Percentiles rank a stretch among this genome's conserved stretches.
These are phyloP conservation scores for Ogataea zsoltii DNA, from an alignment of 805 yeast species.

Conservation along the genomic window DNA sequence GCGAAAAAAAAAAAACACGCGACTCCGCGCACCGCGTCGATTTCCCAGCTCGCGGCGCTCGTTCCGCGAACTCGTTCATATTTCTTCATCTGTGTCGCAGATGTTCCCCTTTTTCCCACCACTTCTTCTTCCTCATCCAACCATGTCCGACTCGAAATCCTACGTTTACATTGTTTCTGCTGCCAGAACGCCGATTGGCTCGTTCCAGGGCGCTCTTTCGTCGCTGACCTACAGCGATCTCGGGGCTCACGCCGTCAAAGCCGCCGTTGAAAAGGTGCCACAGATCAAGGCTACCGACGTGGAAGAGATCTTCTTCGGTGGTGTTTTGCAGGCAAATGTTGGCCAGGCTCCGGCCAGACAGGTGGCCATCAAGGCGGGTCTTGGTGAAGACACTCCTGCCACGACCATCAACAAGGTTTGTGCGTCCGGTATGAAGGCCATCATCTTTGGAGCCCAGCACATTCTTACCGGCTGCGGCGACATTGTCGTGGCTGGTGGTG, in stretches of 20 bases:
- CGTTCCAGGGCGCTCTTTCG: slow-evolving; percentile 83
- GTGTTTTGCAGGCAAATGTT: slow-evolving; percentile 86
- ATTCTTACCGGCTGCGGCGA: slow-evolving; percentile 88
- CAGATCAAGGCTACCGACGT: slow-evolving; percentile 73
- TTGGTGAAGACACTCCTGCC: slow-evolving; percentile 77
- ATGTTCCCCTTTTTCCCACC: neutral
- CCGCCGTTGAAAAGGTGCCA: slow-evolving; percentile 83
- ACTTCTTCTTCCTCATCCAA: neutral
- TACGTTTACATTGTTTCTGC: slow-evolving; percentile 85
- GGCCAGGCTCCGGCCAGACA: slow-evolving; percentile 99
- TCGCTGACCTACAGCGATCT: slow-evolving; percentile 79
- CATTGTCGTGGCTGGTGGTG: slow-evolving; percentile 95
- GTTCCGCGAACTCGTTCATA: too few relatives aligned
- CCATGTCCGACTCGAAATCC: slow-evolving; percentile 23
- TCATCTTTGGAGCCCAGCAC: slow-evolving; percentile 87
- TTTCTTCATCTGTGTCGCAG: neutral
- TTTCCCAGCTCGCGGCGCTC: too few relatives aligned
- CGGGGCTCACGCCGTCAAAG: slow-evolving; percentile 89
- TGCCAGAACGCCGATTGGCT: slow-evolving; percentile 95
- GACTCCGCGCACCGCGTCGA: too few relatives aligned
- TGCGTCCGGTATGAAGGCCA: slow-evolving; percentile 93
- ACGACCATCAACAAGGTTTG: slow-evolving; percentile 95
- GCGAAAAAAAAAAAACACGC: too few relatives aligned
- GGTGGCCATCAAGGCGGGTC: slow-evolving; percentile 89
- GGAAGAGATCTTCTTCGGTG: slow-evolving; percentile 91